Percentiles rank a stretch among this genome's conserved stretches.
Conservation (phyloP, 192 early-diverging fungal species). For the Podila epicladia region DNA sequence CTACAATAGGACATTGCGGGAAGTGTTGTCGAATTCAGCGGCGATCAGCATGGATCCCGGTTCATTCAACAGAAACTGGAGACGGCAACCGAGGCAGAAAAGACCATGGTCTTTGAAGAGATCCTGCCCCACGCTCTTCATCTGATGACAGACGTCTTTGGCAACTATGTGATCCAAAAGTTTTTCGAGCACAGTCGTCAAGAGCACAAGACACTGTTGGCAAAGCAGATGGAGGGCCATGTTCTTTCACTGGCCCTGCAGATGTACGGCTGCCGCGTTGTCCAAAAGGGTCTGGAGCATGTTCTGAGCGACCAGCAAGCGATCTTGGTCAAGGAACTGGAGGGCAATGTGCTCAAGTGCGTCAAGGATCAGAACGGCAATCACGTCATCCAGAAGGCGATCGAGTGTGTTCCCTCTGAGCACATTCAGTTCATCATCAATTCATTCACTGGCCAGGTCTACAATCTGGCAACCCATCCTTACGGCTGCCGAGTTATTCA, state of each 20-base stretch:
- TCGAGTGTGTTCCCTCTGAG: constrained; percentile 90
- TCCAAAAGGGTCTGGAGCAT: constrained; percentile 95
- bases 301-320: constrained; percentile 93
- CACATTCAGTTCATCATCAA: constrained; percentile 97
- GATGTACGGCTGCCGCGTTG: constrained; percentile 99
- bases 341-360: constrained; percentile 94
- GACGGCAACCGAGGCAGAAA: constrained; percentile 89
- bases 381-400: constrained; percentile 98
- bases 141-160: constrained; percentile 98
- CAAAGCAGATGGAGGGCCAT: constrained; percentile 94
- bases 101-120: constrained; percentile 95
- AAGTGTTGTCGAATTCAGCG: constrained; percentile 95
- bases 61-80: constrained; percentile 99
- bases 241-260: constrained; percentile 91
- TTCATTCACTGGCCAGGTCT: constrained; percentile 96
- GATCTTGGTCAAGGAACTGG: constrained; percentile 84
- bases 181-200: constrained; percentile 97
- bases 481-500: constrained; percentile 98
- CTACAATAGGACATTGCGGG: constrained; percentile 83
- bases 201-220: constrained; percentile 89
- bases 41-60: constrained; percentile 96
- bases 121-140: constrained; percentile 87
- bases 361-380: constrained; percentile 99
- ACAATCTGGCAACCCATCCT: constrained; percentile 93
- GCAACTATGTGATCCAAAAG: constrained; percentile 99